A percentile compares a stretch with the other conserved stretches of the same genome.
phyloP scores from a whole-genome alignment of 768 basidiomycete genomes.

The Coprinopsis strossmayeri region DNA sequence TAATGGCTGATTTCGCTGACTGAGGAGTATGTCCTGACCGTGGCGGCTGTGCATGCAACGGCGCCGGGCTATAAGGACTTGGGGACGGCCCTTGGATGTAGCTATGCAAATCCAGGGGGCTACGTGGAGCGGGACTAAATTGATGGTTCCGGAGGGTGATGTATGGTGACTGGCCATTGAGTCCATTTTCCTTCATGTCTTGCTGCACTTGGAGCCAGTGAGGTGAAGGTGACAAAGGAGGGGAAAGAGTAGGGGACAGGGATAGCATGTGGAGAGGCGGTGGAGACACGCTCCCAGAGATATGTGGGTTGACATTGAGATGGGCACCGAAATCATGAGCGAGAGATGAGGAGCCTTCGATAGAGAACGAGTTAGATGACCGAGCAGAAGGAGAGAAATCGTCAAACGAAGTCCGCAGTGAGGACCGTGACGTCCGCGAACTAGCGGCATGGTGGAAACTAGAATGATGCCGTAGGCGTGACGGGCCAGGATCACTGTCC shows the following conservation, averaged over 20 bases:
- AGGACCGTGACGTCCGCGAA: conserved; percentile 72
- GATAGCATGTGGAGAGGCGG: conserved; percentile 73
- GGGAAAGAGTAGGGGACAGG: conserved; percentile 57
- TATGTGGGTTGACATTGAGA: conserved; percentile 55
- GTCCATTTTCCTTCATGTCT: conserved; percentile 26
- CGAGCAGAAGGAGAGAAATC: conserved; percentile 69
- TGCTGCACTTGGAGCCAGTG: conserved; percentile 49
- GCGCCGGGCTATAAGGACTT: conserved; percentile 35
- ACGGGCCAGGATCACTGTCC: conserved; percentile 81
- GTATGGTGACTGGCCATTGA: conserved; percentile 34
- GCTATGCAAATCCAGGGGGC: conserved; percentile 48
- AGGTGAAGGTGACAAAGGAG: conserved; percentile 40
- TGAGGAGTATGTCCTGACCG: conserved; percentile 57
- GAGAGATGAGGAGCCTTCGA: conserved; percentile 57
- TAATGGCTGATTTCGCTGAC: conserved; percentile 65
- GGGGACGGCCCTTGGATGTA: conserved; percentile 44
- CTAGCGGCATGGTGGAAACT: conserved; percentile 54
- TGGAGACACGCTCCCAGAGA: conserved; percentile 65
- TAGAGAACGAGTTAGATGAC: conserved; percentile 73
- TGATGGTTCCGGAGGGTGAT: conserved; percentile 24
- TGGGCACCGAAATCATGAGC: conserved; percentile 74
- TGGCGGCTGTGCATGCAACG: conserved; percentile 36
- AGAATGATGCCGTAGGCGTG: conserved; percentile 55
- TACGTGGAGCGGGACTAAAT: conserved; percentile 31
- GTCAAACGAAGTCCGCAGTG: conserved; percentile 66